Evolutionary conservation across 331 rosid species (phyloP), one percentile per base, ranked within the genome.

Genomic region (Malus hybrid): DNA sequence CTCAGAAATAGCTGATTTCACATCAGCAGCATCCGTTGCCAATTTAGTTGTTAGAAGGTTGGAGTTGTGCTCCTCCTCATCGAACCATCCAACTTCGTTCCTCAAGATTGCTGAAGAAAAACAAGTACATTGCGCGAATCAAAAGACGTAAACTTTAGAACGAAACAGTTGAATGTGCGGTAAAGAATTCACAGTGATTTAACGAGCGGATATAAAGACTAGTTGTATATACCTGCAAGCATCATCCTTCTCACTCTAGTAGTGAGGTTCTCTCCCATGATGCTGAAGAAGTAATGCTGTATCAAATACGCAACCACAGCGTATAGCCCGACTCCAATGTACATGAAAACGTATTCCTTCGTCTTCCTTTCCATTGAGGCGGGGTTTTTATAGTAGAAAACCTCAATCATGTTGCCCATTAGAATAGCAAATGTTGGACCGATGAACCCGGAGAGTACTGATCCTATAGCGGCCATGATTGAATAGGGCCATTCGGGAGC

Each of bases 401-500:
- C 99, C 76, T 95, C 99, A 56, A 95, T 95, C 99, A 95, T 92
- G 36, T 95, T 92, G 81, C 99, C 90, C 99, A 95, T 95, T 44
- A 95, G 98, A 82, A 95, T 95, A 11, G 99, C 99, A 79, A 95
- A 95, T 20, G 97, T 95, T 13, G 99, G 98, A 44, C 99, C 97
- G 20, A 95, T 95, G 73, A 92, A 92, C 73, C 99, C 99, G 0
- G 99, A 92, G 10, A 95, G 89, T 18, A 95, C 82, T 56, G 99
- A 95, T 26, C 99, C 99, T 46, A 92, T 73, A 2, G 99, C 99
- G 32, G 98, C 99, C 98, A 95, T 92, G 67, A 95, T 90, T 16
- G 98, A 95, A 85, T 95, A 95, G 5, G 99, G 99, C 99, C 99
- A 95, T 77, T 95, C 99, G 2, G 99, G 99, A 3, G 97, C 98